phyloP scores from a whole-genome alignment of 495 filamentous ascomycete genomes.

The Letharia columbiana region DNA sequence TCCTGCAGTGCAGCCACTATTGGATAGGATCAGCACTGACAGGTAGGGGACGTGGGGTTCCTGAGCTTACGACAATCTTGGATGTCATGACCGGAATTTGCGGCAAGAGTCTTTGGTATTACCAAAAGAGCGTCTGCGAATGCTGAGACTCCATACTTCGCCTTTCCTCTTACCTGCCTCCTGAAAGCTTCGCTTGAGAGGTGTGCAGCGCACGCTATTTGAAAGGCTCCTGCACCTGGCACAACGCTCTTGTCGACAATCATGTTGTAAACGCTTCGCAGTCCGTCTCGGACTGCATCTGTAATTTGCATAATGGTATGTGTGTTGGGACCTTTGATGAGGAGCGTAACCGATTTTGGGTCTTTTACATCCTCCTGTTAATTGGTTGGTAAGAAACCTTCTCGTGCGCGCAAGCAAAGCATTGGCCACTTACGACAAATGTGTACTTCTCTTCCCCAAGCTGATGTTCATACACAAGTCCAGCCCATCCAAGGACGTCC shows the following conservation, averaged over 20 bases:
- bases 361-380: constrained; percentile 86
- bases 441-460: constrained; percentile 98
- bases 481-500: constrained; percentile 91
- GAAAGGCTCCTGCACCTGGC: constrained; percentile 91
- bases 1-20: constrained; percentile 76
- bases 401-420: background rate
- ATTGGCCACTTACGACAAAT: constrained; percentile 52
- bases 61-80: constrained; percentile 72
- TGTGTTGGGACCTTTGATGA: constrained; percentile 95
- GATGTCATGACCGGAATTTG: constrained; percentile 92
- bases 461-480: constrained; percentile 92
- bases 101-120: constrained; percentile 94
- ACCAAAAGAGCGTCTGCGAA: constrained; percentile 90
- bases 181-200: constrained; percentile 71
- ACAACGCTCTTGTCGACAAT: constrained; percentile 94
- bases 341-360: constrained; percentile 93
- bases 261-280: constrained; percentile 95
- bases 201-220: constrained; percentile 87
- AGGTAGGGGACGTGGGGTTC: background rate
- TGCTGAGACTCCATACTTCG: constrained; percentile 86
- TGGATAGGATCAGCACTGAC: constrained; percentile 23
- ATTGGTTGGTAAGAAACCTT: constrained; percentile 21
- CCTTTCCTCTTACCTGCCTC: constrained; percentile 91
- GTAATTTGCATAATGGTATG: constrained; percentile 95
- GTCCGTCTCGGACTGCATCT: constrained; percentile 92